phyloP scores from a whole-genome alignment of 768 basidiomycete genomes.

The Cystobasidium onofrii region DNA sequence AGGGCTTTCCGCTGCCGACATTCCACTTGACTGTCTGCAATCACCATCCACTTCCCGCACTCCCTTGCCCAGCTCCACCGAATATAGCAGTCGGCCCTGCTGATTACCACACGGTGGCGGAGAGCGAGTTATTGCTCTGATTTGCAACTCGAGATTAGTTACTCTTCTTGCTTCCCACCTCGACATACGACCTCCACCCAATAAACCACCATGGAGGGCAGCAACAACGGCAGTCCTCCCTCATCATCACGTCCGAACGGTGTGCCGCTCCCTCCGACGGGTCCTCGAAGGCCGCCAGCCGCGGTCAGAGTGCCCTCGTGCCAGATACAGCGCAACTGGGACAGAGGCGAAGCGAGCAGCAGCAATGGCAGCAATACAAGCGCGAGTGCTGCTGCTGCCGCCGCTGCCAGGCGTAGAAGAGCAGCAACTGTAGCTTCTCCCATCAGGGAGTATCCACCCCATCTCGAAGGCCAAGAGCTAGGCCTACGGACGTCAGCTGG shows the following conservation, averaged over 20 bases:
- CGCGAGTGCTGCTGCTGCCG: background rate
- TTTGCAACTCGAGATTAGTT: too few species aligned
- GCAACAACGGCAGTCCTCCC: background rate
- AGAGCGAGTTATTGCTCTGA: too few species aligned
- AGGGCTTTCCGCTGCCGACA: too few species aligned
- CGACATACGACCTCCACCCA: background rate
- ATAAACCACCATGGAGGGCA: background rate
- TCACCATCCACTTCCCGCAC: too few species aligned
- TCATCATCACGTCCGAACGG: background rate
- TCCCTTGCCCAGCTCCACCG: too few species aligned
- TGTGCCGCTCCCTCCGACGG: background rate
- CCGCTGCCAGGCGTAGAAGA: background rate
- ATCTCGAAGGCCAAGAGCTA: background rate
- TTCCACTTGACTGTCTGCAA: too few species aligned
- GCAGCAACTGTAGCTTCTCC: background rate
- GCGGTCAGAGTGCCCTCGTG: background rate
- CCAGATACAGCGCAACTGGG: background rate
- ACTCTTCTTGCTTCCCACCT: too few species aligned
- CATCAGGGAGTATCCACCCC: background rate
- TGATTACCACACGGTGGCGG: too few species aligned
- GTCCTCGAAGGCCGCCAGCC: background rate
- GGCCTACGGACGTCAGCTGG: background rate
- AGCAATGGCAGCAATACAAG: background rate
- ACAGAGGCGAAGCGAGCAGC: background rate
- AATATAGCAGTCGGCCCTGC: too few species aligned